Conservation (phyloP, 495 filamentous ascomycete species). For the Lentithecium fluviatile region DNA sequence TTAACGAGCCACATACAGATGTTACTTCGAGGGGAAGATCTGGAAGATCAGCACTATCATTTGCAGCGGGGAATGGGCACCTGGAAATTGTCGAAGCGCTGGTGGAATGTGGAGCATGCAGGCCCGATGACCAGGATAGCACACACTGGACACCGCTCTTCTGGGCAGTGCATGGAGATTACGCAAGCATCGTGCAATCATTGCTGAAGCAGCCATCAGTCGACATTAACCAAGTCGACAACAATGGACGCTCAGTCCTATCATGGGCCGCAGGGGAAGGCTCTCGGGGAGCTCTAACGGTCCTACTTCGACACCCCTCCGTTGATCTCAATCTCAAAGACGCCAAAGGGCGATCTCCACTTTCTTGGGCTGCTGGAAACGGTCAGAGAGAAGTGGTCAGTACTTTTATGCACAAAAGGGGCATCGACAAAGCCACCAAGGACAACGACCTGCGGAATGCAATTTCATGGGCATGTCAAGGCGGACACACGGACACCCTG, state of each 20-base stretch:
- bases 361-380: constrained; percentile 15
- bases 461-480: constrained; percentile 16
- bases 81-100: constrained; percentile 9
- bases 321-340: constrained; percentile 21
- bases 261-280: constrained; percentile 29
- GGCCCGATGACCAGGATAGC: constrained; percentile 7
- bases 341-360: constrained; percentile 4
- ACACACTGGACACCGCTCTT: constrained; percentile 19
- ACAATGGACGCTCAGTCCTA: constrained; percentile 9
- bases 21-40: constrained; percentile 7
- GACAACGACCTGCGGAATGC: constrained; percentile 17
- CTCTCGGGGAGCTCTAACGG: not conserved
- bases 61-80: constrained; percentile 23
- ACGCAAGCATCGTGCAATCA: constrained; percentile 5
- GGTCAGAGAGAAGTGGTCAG: constrained; percentile 13
- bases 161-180: constrained; percentile 20
- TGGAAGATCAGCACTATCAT: constrained; percentile 14
- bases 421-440: constrained; percentile 9
- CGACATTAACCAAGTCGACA: constrained; percentile 20
- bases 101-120: not conserved
- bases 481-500: constrained; percentile 12
- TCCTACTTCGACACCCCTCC: not conserved
- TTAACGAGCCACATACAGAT: not conserved
- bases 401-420: not conserved
- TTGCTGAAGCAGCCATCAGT: constrained; percentile 4